Base-by-base conservation (phyloP, 805 yeast species). In the Candida patagonica region DNA sequence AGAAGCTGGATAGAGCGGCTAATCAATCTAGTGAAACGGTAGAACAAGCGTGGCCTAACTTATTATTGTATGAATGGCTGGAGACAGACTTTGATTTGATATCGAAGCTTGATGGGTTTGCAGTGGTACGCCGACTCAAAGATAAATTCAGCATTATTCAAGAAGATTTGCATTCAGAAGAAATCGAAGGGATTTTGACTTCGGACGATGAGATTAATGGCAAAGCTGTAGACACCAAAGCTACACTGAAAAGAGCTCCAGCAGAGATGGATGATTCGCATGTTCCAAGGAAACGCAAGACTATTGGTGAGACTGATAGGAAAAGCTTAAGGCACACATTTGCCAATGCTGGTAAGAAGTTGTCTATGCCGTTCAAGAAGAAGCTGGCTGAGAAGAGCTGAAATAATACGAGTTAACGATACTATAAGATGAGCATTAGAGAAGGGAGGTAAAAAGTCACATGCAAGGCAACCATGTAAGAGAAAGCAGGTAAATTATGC, bases 11-110 rank as follows among this genome's bases (percentile, higher is more conserved):
- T 21, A 33, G 30, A 6, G 9, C 12, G 19, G 30, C 38, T 8
- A 26, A 51, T 47, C 32, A 46, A 53, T 10, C 56, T 55, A 38
- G 57, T 56, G 46, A 42, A 20, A 5, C 13, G 10, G 22, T 23
- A 13, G 37, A 33, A 8, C 22, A 15, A 15, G n/a, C 37, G 19
- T 22, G 37, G 26, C 13, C 37, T 6, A 27, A 20, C 6, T n/a
- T 33, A 20, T 23, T 33, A 7, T 22, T 33, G 13, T 33, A 20
- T n/a, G 37, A 21, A 23, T 33, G 37, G 37, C n/a, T 33, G 4
- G 16, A 33, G 7, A 20, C 13, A 15, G 16, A 33, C 21, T 15
- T 13, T 7, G 37, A 33, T 23, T 23, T 33, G 16, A 23, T 33
- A 5, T 26, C 13, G 15, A 16, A 33, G 16, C 10, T 33, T 9